A percentile compares a stretch with the other conserved stretches of the same genome.
phyloP scores from a whole-genome alignment of 345 rosid species.

The Diplotaxis tenuifolia region DNA sequence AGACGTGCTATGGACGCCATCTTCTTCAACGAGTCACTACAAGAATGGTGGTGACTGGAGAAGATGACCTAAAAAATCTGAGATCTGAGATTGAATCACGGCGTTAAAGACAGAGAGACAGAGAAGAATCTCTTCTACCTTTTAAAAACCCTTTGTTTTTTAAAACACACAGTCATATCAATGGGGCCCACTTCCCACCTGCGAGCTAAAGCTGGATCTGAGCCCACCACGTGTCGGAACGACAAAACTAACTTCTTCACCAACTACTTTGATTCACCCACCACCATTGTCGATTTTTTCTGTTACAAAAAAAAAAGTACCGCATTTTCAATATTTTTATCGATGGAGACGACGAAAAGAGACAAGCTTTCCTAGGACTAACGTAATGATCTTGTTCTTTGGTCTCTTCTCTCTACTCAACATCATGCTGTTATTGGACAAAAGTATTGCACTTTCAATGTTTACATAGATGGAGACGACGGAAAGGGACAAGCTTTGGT shows the following conservation, averaged over 20 bases:
- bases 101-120: slow-evolving; percentile 1
- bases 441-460: not conserved
- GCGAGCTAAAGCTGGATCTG: slow-evolving; percentile 3
- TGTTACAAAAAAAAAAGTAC: not conserved
- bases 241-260: slow-evolving; percentile 15
- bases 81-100: slow-evolving; percentile 17
- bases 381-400: not conserved
- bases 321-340: not conserved
- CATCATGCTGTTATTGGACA: not conserved
- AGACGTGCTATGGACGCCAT: slow-evolving; percentile 48
- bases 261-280: slow-evolving; percentile 4
- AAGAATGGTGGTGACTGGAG: not conserved
- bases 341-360: not conserved
- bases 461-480: not conserved
- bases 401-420: not conserved
- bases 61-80: not conserved
- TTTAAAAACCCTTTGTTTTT: slow-evolving; percentile 5
- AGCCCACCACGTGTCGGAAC: slow-evolving; percentile 23
- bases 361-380: slow-evolving; percentile 5
- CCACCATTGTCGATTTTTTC: not conserved
- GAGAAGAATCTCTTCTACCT: slow-evolving; percentile 3
- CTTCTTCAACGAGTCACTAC: not conserved
- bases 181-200: slow-evolving; percentile 16
- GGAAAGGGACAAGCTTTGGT: not conserved
- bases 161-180: not conserved